phyloP scores from a whole-genome alignment of 768 basidiomycete species.

The Wakefieldia striispora region DNA sequence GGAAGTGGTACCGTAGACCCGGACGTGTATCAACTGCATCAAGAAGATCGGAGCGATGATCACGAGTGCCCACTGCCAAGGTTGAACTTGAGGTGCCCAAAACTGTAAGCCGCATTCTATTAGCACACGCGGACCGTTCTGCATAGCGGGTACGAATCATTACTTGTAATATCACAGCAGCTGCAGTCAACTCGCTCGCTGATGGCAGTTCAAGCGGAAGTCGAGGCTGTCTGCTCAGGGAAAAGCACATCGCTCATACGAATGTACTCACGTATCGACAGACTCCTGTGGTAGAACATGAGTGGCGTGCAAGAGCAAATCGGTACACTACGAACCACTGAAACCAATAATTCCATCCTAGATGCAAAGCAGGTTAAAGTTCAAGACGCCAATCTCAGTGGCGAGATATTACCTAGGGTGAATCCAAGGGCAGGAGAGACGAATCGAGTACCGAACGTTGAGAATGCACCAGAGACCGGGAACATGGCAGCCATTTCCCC shows the following conservation, averaged over 20 bases:
- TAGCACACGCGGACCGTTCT: background rate
- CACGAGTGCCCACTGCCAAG: conserved; percentile 57
- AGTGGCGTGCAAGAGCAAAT: background rate
- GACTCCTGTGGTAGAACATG: conserved; percentile 27
- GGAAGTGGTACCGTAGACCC: conserved; percentile 46
- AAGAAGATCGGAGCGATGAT: conserved; percentile 53
- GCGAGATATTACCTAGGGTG: conserved; percentile 41
- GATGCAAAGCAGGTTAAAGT: background rate
- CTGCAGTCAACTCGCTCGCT: conserved; percentile 61
- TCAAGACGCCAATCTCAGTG: background rate
- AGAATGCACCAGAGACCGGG: conserved; percentile 61
- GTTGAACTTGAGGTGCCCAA: conserved; percentile 46
- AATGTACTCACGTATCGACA: conserved; percentile 37
- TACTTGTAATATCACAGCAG: conserved; percentile 51
- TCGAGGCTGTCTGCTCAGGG: conserved; percentile 4
- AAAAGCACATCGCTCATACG: conserved; percentile 2
- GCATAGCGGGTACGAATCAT: background rate
- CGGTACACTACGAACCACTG: conserved; percentile 35
- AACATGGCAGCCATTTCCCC: conserved; percentile 69
- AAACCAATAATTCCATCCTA: conserved; percentile 61
- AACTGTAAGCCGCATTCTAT: conserved; percentile 21
- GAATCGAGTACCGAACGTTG: conserved; percentile 55
- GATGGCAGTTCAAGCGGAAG: conserved; percentile 1
- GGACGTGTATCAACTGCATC: conserved; percentile 54
- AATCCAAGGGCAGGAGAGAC: conserved; percentile 61